phyloP scores from a whole-genome alignment of 768 basidiomycete genomes.

The Lepiota brunneoincarnata region DNA sequence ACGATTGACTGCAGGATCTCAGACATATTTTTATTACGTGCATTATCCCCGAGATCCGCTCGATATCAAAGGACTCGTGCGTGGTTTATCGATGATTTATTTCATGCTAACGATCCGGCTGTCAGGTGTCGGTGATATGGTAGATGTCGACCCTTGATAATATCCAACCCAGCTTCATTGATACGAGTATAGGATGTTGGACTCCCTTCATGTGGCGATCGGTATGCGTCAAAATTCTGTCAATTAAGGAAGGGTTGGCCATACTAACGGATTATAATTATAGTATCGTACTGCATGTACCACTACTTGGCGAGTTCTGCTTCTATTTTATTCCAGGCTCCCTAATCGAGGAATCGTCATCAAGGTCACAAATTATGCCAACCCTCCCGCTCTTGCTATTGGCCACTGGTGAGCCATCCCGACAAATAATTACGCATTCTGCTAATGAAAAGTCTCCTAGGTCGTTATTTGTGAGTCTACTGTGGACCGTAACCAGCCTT shows the following conservation, averaged over 20 bases:
- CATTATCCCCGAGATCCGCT: conserved; percentile 29
- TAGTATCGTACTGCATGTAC: conserved; percentile 33
- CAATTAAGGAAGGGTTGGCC: neutral
- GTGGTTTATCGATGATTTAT: neutral
- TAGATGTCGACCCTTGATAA: neutral
- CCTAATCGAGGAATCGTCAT: conserved; percentile 5
- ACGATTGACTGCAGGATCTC: neutral
- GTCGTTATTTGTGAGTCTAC: conserved; percentile 32
- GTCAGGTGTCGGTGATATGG: conserved; percentile 29
- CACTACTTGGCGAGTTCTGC: conserved; percentile 31
- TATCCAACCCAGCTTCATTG: neutral
- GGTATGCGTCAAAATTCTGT: conserved; percentile 17
- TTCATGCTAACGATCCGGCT: neutral
- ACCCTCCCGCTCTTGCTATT: conserved; percentile 27
- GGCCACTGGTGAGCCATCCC: conserved; percentile 33
- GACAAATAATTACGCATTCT: neutral
- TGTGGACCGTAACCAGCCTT: neutral
- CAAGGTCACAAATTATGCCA: conserved; percentile 34
- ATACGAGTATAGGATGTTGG: conserved; percentile 21
- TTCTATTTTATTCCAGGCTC: neutral
- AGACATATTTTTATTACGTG: conserved; percentile 34
- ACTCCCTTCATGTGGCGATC: conserved; percentile 28
- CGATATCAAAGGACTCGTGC: conserved; percentile 24
- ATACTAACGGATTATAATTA: conserved; percentile 9
- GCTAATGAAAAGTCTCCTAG: conserved; percentile 14